Conservation (phyloP, 805 yeast genomes). For the Wickerhamomyces bovis region DNA sequence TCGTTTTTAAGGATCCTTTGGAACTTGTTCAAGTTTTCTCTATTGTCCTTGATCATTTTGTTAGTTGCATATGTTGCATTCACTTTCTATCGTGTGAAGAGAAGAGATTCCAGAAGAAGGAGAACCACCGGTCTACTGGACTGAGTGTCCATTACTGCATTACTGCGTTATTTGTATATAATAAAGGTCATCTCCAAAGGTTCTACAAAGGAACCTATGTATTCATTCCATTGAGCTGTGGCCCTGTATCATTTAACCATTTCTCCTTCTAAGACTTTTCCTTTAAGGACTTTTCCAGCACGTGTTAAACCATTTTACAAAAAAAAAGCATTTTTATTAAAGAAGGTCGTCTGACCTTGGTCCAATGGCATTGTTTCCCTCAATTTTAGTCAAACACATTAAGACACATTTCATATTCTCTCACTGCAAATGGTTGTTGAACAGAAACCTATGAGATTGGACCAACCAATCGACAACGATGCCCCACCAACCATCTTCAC, state of each 20-base stretch:
- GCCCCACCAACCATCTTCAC: slow-evolving; percentile 49
- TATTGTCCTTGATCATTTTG: slow-evolving; percentile 20
- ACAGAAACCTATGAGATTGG: slow-evolving; percentile 49
- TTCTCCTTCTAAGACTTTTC: not conserved
- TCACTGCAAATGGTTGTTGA: not conserved
- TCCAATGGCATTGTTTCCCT: too few species aligned
- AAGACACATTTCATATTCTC: not conserved
- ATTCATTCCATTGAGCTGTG: not conserved
- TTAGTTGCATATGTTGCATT: slow-evolving; percentile 22
- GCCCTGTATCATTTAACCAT: not conserved
- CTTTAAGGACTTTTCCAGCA: not conserved
- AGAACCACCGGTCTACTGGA: slow-evolving; percentile 23
- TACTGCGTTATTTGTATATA: too few species aligned
- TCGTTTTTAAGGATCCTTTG: slow-evolving; percentile 28
- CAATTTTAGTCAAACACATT: too few species aligned
- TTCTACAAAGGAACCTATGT: too few species aligned
- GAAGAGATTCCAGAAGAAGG: slow-evolving; percentile 14
- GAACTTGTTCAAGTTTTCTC: slow-evolving; percentile 31
- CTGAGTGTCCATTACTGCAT: not conserved
- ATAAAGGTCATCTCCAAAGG: too few species aligned
- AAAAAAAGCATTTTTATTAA: not conserved
- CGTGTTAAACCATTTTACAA: not conserved
- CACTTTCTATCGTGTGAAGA: slow-evolving; percentile 24
- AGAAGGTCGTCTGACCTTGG: not conserved
- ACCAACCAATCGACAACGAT: slow-evolving; percentile 46